Conservation (phyloP, 2,329 filamentous ascomycete genomes). For the Colletotrichum godetiae region DNA sequence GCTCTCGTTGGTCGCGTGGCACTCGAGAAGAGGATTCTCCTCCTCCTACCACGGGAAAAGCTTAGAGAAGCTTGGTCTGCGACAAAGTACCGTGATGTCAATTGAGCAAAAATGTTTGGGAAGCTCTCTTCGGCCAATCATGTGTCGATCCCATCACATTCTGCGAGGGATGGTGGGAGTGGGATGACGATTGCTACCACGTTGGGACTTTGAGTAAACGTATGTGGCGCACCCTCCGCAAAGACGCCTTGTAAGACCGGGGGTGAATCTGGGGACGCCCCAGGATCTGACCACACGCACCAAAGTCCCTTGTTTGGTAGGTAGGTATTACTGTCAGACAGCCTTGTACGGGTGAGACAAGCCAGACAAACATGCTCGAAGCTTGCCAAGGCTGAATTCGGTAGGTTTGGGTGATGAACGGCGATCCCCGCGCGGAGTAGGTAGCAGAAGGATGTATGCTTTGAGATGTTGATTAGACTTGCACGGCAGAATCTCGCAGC, state of each 20-base stretch:
- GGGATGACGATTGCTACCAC: conserved; percentile 18
- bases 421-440: not conserved
- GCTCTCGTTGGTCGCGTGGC: conserved; percentile 13
- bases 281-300: conserved; percentile 1
- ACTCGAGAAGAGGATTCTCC: not conserved
- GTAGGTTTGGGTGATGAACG: too few species aligned
- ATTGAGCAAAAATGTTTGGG: not conserved
- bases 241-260: not conserved
- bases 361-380: not conserved
- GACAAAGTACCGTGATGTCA: not conserved
- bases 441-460: not conserved
- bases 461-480: not conserved
- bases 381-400: not conserved
- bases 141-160: not conserved
- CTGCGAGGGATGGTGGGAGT: not conserved
- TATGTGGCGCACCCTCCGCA: conserved; percentile 9
- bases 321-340: not conserved
- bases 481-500: not conserved
- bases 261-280: not conserved
- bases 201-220: conserved; percentile 2
- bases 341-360: not conserved
- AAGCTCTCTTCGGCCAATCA: not conserved
- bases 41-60: not conserved
- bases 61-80: conserved; percentile 23
- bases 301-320: not conserved